Evolutionary conservation across 2,329 filamentous ascomycete species (phyloP).

Genomic region (Eutypa lata): DNA sequence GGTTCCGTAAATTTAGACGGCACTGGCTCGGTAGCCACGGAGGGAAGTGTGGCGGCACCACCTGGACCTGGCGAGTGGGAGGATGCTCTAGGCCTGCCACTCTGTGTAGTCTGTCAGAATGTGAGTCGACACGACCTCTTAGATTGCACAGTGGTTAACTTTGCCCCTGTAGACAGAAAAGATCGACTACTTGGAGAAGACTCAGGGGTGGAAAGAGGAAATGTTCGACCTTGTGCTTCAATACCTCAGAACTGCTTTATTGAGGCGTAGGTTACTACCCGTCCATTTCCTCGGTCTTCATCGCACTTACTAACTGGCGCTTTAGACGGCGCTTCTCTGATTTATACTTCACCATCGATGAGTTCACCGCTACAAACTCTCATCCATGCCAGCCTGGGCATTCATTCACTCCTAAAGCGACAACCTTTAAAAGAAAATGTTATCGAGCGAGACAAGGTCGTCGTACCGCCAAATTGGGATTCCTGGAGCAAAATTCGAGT

Average conservation of each 20-base stretch:
- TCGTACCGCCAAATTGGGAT: conserved; percentile 96
- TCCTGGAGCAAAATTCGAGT: conserved; percentile 97
- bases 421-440: conserved; percentile 84
- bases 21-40: conserved; percentile 55
- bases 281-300: conserved; percentile 2
- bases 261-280: conserved; percentile 65
- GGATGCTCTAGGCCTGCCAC: conserved; percentile 77
- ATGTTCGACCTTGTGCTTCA: conserved; percentile 96
- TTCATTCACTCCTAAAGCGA: conserved; percentile 77
- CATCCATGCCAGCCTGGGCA: conserved; percentile 80
- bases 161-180: conserved; percentile 63
- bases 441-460: conserved; percentile 89
- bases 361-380: conserved; percentile 75
- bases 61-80: conserved; percentile 91
- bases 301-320: conserved; percentile 15
- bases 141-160: conserved; percentile 9
- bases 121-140: conserved; percentile 45
- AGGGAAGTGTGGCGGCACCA: conserved; percentile 69
- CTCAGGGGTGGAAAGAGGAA: conserved; percentile 90
- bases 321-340: conserved; percentile 76
- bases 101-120: conserved; percentile 96
- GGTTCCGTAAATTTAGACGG: conserved; percentile 62
- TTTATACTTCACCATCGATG: conserved; percentile 77
- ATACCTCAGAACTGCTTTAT: conserved; percentile 81
- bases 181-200: conserved; percentile 86